phyloP scores from a whole-genome alignment of 2,329 filamentous ascomycete species.

The Colletotrichum australisinense region DNA sequence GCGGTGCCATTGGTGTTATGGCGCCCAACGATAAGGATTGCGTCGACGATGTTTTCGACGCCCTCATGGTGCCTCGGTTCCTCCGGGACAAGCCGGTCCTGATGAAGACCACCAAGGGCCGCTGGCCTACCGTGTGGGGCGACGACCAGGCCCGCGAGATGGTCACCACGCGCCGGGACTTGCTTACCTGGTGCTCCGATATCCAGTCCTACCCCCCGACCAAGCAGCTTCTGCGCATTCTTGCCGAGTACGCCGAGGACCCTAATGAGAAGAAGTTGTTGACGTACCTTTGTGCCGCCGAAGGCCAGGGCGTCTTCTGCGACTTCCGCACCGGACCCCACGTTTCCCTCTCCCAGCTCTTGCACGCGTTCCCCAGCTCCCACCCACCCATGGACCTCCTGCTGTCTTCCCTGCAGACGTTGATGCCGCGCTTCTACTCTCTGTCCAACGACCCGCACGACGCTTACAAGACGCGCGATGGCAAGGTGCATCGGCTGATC shows the following conservation, averaged over 20 bases:
- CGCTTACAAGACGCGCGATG: conserved; percentile 73
- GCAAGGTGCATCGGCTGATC: conserved; percentile 81
- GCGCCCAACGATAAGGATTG: conserved; percentile 83
- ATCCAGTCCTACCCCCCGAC: conserved; percentile 93
- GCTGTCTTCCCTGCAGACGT: conserved; percentile 81
- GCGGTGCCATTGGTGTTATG: conserved; percentile 92
- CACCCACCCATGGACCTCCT: conserved; percentile 88
- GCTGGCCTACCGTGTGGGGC: conserved; percentile 99
- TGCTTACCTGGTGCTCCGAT: conserved; percentile 96
- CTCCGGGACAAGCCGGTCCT: conserved; percentile 86
- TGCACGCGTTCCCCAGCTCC: conserved; percentile 91
- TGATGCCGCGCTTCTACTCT: conserved; percentile 99
- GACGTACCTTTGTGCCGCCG: conserved; percentile 84
- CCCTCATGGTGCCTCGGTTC: conserved; percentile 83
- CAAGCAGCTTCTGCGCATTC: conserved; percentile 84
- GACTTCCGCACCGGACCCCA: conserved; percentile 92
- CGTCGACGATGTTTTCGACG: conserved; percentile 87
- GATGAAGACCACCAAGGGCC: conserved; percentile 81
- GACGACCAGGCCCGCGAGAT: conserved; percentile 87
- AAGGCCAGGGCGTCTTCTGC: conserved; percentile 93
- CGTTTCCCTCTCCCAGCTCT: conserved; percentile 85
- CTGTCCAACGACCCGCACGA: conserved; percentile 95
- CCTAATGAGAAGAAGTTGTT: conserved; percentile 90
- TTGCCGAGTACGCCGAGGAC: conserved; percentile 86
- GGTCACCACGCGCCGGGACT: conserved; percentile 88